Conservation (phyloP, 257 asterid genomes). For the Lavandula angustifolia region DNA sequence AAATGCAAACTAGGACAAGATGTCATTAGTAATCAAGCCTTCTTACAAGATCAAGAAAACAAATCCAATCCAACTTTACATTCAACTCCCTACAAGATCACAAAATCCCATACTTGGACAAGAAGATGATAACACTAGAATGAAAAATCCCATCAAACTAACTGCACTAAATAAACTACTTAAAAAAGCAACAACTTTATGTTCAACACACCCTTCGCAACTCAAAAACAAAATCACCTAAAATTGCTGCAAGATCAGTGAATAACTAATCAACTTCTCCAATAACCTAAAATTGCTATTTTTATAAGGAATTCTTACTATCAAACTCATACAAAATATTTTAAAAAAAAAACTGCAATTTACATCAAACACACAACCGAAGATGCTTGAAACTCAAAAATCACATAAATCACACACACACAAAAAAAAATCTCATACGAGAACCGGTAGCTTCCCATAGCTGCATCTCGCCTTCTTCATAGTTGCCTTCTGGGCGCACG, state of each 20-base stretch:
- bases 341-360: too few species aligned
- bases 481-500: conserved; percentile 64
- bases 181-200: background rate
- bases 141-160: background rate
- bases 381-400: background rate
- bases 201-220: background rate
- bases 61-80: background rate
- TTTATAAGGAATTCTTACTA: background rate
- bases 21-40: background rate
- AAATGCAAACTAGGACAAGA: background rate
- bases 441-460: conserved; percentile 94
- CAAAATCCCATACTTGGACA: background rate
- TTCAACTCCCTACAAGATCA: background rate
- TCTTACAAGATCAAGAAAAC: background rate
- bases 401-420: background rate
- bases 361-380: background rate
- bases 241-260: background rate
- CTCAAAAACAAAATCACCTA: too few species aligned
- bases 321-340: too few species aligned
- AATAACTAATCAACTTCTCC: background rate
- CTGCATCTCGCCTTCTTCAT: conserved; percentile 90
- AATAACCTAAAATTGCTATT: background rate
- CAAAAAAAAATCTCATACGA: conserved; percentile 53
- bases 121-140: background rate
- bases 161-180: background rate